Conservation (phyloP, 2,329 filamentous ascomycete species). For the Sordariomycetes sp. region DNA sequence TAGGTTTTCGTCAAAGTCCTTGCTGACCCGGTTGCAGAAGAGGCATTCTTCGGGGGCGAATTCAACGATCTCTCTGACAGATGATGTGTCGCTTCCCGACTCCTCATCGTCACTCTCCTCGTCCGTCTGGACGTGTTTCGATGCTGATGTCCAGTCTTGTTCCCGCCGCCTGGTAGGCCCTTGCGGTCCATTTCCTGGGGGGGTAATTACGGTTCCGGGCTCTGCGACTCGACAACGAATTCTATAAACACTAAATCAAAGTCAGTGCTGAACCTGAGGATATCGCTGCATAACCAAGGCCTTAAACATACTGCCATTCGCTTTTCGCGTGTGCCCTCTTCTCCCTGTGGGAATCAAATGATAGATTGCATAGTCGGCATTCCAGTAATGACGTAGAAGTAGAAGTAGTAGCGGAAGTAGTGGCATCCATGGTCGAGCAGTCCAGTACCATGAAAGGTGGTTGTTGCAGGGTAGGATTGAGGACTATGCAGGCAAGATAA, state of each 20-base stretch:
- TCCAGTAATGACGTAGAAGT: background rate
- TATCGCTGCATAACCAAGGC: background rate
- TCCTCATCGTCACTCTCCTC: background rate
- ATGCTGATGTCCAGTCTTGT: background rate
- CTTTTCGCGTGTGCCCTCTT: constrained; percentile 3
- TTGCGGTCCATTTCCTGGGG: background rate
- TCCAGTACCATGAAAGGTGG: background rate
- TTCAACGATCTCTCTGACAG: background rate
- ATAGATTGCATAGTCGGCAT: constrained; percentile 1
- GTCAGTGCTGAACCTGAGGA: background rate
- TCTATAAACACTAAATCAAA: constrained; percentile 5
- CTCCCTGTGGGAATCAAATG: background rate
- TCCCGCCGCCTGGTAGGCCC: background rate
- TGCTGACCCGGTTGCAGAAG: constrained; percentile 25
- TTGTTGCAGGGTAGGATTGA: background rate
- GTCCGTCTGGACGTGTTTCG: background rate
- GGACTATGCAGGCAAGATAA: background rate
- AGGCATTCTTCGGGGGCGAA: constrained; percentile 24
- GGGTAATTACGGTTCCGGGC: background rate
- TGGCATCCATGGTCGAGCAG: background rate
- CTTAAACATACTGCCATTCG: constrained; percentile 4
- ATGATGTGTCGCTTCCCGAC: background rate
- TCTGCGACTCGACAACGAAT: constrained; percentile 4
- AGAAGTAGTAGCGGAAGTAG: background rate
- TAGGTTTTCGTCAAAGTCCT: constrained; percentile 23